Evolutionary conservation across 805 yeast species (phyloP).

Genomic region (Zygotorulaspora florentina): DNA sequence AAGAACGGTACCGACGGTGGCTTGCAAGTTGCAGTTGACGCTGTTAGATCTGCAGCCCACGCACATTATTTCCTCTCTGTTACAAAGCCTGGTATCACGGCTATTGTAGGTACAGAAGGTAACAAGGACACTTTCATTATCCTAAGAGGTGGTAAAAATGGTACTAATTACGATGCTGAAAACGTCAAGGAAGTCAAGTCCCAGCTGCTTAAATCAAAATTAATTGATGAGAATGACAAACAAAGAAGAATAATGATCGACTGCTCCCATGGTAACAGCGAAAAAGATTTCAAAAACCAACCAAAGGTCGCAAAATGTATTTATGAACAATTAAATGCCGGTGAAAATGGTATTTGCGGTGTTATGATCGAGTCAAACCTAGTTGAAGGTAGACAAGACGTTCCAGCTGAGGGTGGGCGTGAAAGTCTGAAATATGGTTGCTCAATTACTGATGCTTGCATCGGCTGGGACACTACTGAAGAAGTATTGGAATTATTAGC

Average conservation of each 20-base stretch:
- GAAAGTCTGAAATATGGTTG: conserved; percentile 81
- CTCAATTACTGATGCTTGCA: conserved; percentile 97
- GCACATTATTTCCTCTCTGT: conserved; percentile 94
- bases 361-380: conserved; percentile 95
- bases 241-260: conserved; percentile 87
- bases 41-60: conserved; percentile 84
- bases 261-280: conserved; percentile 96
- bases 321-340: conserved; percentile 72
- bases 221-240: conserved; percentile 38
- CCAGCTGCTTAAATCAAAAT: conserved; percentile 50
- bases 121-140: conserved; percentile 87
- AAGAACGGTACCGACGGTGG: conserved; percentile 98
- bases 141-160: conserved; percentile 91
- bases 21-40: conserved; percentile 90
- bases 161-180: conserved; percentile 82
- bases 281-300: conserved; percentile 86
- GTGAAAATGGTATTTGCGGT: conserved; percentile 78
- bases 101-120: conserved; percentile 94
- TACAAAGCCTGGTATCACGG: conserved; percentile 93
- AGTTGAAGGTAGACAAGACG: conserved; percentile 89
- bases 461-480: conserved; percentile 82
- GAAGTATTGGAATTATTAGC: conserved; percentile 67
- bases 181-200: conserved; percentile 64
- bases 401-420: conserved; percentile 75
- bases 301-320: conserved; percentile 79